Conservation (phyloP, 2,329 filamentous ascomycete species). For the Cladosporium halotolerans region DNA sequence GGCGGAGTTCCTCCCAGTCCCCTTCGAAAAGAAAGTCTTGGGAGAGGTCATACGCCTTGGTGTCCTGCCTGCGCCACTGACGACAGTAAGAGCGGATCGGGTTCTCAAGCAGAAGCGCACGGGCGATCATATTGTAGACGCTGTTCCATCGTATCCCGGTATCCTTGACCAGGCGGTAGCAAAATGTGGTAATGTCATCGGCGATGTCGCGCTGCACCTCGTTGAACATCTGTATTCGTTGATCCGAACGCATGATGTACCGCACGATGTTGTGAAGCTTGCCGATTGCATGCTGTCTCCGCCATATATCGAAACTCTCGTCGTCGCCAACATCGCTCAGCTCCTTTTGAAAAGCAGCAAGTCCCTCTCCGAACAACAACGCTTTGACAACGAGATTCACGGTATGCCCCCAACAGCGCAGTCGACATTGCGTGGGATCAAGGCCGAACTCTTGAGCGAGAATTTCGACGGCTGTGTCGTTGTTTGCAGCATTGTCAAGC, state of each 20-base stretch:
- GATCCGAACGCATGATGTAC: not conserved
- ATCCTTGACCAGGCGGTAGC: not conserved
- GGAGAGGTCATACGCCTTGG: not conserved
- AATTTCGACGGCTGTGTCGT: not conserved
- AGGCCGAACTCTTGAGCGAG: not conserved
- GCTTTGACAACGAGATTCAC: not conserved
- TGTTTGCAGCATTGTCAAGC: not conserved
- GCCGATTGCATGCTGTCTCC: not conserved
- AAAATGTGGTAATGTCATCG: not conserved
- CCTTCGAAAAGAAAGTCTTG: not conserved
- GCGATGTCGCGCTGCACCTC: not conserved
- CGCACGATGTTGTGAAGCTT: not conserved
- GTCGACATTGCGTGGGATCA: not conserved
- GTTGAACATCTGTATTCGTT: not conserved
- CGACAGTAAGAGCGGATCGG: not conserved
- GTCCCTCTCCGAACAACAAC: not conserved
- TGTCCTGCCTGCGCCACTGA: not conserved
- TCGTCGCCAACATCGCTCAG: not conserved
- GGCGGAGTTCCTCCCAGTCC: not conserved
- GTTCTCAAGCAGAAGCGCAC: not conserved
- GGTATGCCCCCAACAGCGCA: not conserved
- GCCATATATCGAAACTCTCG: not conserved
- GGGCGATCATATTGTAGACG: not conserved
- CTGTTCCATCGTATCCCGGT: not conserved
- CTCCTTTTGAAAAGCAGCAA: not conserved